Evolutionary conservation across 2,329 filamentous ascomycete species (phyloP).

Genomic region (Sporothrix globosa): DNA sequence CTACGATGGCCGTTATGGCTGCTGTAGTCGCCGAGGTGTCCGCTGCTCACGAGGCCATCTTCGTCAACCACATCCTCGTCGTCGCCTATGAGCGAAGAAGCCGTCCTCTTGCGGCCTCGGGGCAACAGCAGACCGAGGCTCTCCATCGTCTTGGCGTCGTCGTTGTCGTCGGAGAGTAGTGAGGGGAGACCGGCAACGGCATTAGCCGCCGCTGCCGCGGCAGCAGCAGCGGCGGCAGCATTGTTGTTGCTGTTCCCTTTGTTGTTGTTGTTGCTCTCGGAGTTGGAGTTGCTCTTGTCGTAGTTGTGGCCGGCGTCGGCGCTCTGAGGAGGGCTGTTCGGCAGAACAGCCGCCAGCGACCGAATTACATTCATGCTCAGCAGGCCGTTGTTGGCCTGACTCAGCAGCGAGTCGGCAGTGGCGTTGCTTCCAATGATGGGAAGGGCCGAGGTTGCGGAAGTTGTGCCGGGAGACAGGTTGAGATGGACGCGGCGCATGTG

Average conservation of each 20-base stretch:
- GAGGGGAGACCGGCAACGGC: conserved; percentile 25
- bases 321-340: not conserved
- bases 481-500: conserved; percentile 88
- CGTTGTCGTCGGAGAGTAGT: conserved; percentile 25
- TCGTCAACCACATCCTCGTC: conserved; percentile 14
- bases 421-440: conserved; percentile 1
- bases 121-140: conserved; percentile 28
- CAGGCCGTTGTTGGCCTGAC: not conserved
- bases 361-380: conserved; percentile 26
- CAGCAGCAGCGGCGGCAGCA: conserved; percentile 13
- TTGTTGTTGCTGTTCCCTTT: conserved; percentile 12
- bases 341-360: conserved; percentile 27
- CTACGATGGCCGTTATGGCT: conserved; percentile 40
- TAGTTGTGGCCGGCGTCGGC: not conserved
- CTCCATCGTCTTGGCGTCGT: conserved; percentile 32
- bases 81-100: conserved; percentile 30
- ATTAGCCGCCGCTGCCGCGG: conserved; percentile 6
- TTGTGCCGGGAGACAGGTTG: not conserved
- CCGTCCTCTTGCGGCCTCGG: conserved; percentile 28
- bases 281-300: not conserved
- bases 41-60: conserved; percentile 39
- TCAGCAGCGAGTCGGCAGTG: conserved; percentile 12
- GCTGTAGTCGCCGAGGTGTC: conserved; percentile 35
- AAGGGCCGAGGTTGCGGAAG: not conserved
- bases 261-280: not conserved